Conservation (phyloP, 805 yeast genomes). For the Priceomyces medius region DNA sequence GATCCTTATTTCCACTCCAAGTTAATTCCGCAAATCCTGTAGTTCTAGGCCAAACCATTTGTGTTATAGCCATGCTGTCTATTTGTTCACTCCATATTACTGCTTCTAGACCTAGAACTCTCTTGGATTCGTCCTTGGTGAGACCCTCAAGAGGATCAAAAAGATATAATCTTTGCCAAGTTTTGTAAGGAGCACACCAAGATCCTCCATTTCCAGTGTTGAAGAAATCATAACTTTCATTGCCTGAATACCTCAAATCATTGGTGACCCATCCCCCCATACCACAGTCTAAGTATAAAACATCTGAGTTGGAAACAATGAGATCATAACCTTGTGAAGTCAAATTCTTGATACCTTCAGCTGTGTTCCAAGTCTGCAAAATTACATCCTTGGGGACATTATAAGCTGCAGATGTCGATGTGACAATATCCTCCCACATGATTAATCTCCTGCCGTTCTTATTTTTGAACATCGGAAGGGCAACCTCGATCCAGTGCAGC, state of each 20-base stretch:
- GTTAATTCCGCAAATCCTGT: slow-evolving; percentile 41
- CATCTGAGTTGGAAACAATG: slow-evolving; percentile 31
- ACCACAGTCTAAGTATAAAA: slow-evolving; percentile 43
- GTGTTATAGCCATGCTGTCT: slow-evolving; percentile 28
- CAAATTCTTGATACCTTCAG: slow-evolving; percentile 23
- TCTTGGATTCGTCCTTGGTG: slow-evolving; percentile 26
- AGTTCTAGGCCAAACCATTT: slow-evolving; percentile 39
- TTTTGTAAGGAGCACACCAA: slow-evolving; percentile 45
- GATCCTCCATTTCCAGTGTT: slow-evolving; percentile 32
- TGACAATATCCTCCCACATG: slow-evolving; percentile 44
- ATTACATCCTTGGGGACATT: slow-evolving; percentile 30
- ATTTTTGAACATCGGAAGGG: slow-evolving; percentile 32
- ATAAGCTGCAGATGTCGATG: slow-evolving; percentile 21
- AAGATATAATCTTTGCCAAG: slow-evolving; percentile 42
- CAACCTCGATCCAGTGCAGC: slow-evolving; percentile 34
- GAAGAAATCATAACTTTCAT: slow-evolving; percentile 19
- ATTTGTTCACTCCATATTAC: slow-evolving; percentile 41
- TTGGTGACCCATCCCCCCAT: slow-evolving; percentile 36
- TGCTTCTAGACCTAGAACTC: slow-evolving; percentile 39
- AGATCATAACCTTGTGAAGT: slow-evolving; percentile 37
- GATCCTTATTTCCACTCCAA: slow-evolving; percentile 42
- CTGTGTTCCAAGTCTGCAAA: slow-evolving; percentile 34
- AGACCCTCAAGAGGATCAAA: slow-evolving; percentile 32
- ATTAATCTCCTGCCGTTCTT: slow-evolving; percentile 23
- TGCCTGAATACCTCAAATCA: slow-evolving; percentile 31